These are phyloP conservation scores for Salix purpurea DNA, from an alignment of 345 rosid genomes.

Conservation along the genomic window DNA sequence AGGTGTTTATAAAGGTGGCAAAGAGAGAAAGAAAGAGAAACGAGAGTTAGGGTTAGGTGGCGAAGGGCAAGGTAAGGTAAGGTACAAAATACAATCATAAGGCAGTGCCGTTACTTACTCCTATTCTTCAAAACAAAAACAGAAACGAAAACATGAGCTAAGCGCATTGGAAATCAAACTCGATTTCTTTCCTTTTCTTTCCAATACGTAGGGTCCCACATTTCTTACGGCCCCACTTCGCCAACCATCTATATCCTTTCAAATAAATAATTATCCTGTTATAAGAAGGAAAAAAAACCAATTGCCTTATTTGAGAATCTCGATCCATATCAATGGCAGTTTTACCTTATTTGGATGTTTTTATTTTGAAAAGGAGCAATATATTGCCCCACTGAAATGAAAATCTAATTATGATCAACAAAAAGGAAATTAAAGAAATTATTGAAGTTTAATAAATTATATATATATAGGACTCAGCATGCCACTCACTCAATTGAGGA, in stretches of 20 bases:
- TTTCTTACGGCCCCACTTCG: not conserved
- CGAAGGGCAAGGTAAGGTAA: conserved; percentile 12
- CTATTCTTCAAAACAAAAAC: not conserved
- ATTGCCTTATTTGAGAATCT: not conserved
- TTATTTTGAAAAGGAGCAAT: too few species aligned
- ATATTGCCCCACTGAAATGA: too few species aligned
- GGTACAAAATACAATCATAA: conserved; percentile 57
- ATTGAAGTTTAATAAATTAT: too few species aligned
- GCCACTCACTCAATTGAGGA: too few species aligned
- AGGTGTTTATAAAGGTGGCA: conserved; percentile 22
- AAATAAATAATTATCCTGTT: not conserved
- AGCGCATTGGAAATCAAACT: not conserved
- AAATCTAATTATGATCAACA: not conserved
- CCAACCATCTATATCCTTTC: not conserved
- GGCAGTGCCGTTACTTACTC: conserved; percentile 71
- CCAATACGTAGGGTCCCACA: not conserved
- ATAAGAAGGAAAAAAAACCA: not conserved
- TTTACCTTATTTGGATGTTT: too few species aligned
- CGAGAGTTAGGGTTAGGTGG: not conserved
- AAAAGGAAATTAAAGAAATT: not conserved
- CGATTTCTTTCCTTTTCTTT: not conserved
- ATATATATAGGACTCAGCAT: too few species aligned
- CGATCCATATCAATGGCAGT: not conserved
- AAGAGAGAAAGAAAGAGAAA: not conserved
- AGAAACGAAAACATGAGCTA: not conserved